A percentile compares a stretch with the other conserved stretches of the same genome.
phyloP scores from a whole-genome alignment of 441 rosid species.

The Arabidopsis lyrata region DNA sequence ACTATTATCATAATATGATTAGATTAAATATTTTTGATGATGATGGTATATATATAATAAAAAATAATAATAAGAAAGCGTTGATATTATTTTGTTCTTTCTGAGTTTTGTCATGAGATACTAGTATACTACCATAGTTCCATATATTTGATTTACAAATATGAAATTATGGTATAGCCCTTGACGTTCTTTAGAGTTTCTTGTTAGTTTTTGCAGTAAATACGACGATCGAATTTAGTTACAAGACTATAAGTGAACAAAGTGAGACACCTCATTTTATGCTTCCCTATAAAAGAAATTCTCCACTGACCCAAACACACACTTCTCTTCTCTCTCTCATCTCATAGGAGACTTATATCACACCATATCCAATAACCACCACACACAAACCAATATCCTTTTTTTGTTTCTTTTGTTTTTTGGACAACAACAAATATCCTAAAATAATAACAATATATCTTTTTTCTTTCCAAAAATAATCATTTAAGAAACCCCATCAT shows the following conservation, averaged over 20 bases:
- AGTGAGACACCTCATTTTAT: constrained; percentile 47
- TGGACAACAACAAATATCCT: too few species aligned
- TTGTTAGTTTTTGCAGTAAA: neutral
- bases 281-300: constrained; percentile 48
- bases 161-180: neutral
- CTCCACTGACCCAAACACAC: constrained; percentile 43
- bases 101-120: too few species aligned
- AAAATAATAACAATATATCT: neutral
- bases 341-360: constrained; percentile 36
- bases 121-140: neutral
- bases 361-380: constrained; percentile 44
- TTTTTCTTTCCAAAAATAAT: constrained; percentile 28
- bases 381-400: constrained; percentile 36
- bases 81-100: neutral
- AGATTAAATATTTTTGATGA: too few species aligned
- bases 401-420: too few species aligned
- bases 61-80: too few species aligned
- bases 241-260: constrained; percentile 37
- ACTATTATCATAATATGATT: too few species aligned
- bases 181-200: neutral
- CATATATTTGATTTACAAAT: neutral
- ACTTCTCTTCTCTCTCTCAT: constrained; percentile 39
- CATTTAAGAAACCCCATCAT: constrained; percentile 37
- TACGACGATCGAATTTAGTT: constrained; percentile 23
- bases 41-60: too few species aligned